A percentile compares a stretch with the other conserved stretches of the same genome.
These are phyloP conservation scores for Cladorrhinum sp. DNA, from an alignment of 2,329 filamentous ascomycete species.

Conservation along the genomic window DNA sequence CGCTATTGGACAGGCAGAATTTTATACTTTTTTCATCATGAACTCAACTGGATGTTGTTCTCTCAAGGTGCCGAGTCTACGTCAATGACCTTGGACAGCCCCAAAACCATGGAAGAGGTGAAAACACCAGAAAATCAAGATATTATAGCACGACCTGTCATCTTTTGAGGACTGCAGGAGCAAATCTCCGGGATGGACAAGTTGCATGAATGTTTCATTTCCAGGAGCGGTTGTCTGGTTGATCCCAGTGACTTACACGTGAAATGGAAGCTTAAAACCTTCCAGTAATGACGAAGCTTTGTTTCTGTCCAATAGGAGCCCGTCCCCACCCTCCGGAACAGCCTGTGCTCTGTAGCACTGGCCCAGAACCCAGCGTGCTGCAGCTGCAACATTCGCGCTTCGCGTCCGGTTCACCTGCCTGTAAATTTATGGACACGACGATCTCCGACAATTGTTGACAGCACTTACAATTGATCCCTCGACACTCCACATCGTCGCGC, in stretches of 20 bases:
- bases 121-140: too few relatives aligned
- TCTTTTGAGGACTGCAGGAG: too few relatives aligned
- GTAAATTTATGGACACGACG: conserved; percentile 31
- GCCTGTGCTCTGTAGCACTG: background rate
- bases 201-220: background rate
- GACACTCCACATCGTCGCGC: conserved; percentile 1
- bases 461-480: conserved; percentile 9
- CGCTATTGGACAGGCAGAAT: too few relatives aligned
- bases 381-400: conserved; percentile 19
- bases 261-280: conserved; percentile 18
- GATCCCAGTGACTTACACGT: conserved; percentile 17
- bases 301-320: conserved; percentile 17
- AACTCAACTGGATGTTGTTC: too few relatives aligned
- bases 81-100: too few relatives aligned
- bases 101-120: too few relatives aligned
- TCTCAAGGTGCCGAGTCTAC: background rate
- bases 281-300: conserved; percentile 20
- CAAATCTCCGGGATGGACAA: background rate
- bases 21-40: too few relatives aligned
- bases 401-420: conserved; percentile 23
- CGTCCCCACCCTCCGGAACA: conserved; percentile 9
- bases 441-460: conserved; percentile 9
- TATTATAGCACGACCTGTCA: too few relatives aligned
- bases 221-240: background rate
- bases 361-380: background rate